phyloP scores from a whole-genome alignment of 805 yeast genomes.

The Candida boidinii region DNA sequence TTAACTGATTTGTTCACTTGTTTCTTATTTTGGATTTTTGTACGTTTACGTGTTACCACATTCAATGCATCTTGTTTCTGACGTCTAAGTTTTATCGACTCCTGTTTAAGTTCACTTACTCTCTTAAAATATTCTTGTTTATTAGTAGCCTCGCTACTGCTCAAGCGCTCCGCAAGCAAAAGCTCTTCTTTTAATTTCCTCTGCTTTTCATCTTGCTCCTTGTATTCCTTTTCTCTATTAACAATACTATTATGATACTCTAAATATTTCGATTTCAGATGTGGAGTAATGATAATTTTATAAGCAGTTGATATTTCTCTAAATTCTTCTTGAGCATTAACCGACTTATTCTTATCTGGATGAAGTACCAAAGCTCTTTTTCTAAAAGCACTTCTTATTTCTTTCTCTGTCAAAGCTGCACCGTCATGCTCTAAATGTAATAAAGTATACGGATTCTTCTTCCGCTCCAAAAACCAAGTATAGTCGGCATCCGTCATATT shows the following conservation, averaged over 20 bases:
- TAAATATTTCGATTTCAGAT: slow-evolving; percentile 15
- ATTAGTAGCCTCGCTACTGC: too few species aligned
- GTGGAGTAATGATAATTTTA: slow-evolving; percentile 11
- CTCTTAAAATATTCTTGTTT: slow-evolving; percentile 17
- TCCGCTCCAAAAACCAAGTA: slow-evolving; percentile 9
- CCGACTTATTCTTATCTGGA: slow-evolving; percentile 26
- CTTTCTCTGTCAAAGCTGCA: slow-evolving; percentile 2
- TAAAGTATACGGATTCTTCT: slow-evolving; percentile 9
- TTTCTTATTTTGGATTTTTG: background rate
- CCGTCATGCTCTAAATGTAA: slow-evolving; percentile 3
- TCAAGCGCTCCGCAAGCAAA: slow-evolving; percentile 20
- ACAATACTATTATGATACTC: slow-evolving; percentile 4
- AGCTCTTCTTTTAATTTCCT: slow-evolving; percentile 20
- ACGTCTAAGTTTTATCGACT: slow-evolving; percentile 10
- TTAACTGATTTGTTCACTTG: slow-evolving; percentile 13
- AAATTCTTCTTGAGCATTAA: slow-evolving; percentile 19
- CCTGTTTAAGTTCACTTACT: background rate
- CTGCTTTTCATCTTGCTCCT: slow-evolving; percentile 6
- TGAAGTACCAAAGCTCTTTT: slow-evolving; percentile 22
- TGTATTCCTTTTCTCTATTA: background rate
- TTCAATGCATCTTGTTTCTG: slow-evolving; percentile 12
- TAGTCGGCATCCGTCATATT: slow-evolving; percentile 4
- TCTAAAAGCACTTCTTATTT: slow-evolving; percentile 21
- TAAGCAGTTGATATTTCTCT: slow-evolving; percentile 21
- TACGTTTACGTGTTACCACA: background rate